A percentile compares a stretch with the other conserved stretches of the same genome.
phyloP scores from a whole-genome alignment of 106 monocot species.

The Acorus calamus region DNA sequence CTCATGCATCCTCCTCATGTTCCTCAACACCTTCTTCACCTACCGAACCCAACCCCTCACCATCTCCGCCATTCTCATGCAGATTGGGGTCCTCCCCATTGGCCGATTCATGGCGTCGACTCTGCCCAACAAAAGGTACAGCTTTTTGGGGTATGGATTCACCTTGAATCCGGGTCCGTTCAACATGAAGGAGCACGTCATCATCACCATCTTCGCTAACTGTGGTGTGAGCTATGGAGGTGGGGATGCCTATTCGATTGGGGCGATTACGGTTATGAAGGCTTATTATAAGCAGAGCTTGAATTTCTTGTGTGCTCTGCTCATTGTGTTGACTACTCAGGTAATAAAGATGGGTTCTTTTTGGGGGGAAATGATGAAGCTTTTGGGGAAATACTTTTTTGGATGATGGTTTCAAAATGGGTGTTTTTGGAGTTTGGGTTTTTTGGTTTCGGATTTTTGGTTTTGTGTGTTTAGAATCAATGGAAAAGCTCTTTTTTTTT shows the following conservation, averaged over 20 bases:
- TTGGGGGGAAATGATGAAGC: background rate
- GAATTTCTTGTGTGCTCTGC: slow-evolving; percentile 51
- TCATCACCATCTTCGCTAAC: slow-evolving; percentile 86
- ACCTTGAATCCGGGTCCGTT: slow-evolving; percentile 84
- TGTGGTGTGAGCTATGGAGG: slow-evolving; percentile 75
- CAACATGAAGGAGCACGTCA: slow-evolving; percentile 93
- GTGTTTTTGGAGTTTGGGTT: background rate
- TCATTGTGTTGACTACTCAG: slow-evolving; percentile 88
- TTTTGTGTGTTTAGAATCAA: background rate
- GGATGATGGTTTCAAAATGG: no score
- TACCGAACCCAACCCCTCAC: slow-evolving; percentile 77
- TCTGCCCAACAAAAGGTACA: slow-evolving; percentile 43
- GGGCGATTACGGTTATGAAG: slow-evolving; percentile 90
- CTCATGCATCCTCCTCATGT: slow-evolving; percentile 61
- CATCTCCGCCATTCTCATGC: slow-evolving; percentile 73
- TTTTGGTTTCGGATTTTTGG: background rate
- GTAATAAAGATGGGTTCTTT: slow-evolving; percentile 8
- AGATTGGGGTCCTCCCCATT: slow-evolving; percentile 66
- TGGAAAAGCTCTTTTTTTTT: background rate
- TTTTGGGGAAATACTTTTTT: no score
- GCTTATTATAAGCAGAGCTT: slow-evolving; percentile 73
- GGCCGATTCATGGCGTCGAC: slow-evolving; percentile 70
- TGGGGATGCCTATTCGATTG: slow-evolving; percentile 85
- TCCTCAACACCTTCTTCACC: slow-evolving; percentile 92
- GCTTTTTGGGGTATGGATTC: slow-evolving; percentile 27